These are phyloP conservation scores for Trichoderma sp. DNA, from an alignment of 2,329 filamentous ascomycete genomes.

Conservation along the genomic window DNA sequence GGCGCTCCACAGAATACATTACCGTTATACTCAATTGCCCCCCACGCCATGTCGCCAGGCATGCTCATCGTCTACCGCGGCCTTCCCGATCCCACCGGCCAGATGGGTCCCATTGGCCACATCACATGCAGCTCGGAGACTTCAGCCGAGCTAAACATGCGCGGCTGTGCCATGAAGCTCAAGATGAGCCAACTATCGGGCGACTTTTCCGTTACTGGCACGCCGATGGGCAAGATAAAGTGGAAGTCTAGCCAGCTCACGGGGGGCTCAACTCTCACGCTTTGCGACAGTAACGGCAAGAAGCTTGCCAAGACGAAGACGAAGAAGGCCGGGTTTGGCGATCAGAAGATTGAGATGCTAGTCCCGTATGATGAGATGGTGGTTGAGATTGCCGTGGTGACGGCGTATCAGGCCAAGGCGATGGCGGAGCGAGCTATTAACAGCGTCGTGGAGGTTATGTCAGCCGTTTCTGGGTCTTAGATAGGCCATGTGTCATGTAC, in stretches of 20 bases:
- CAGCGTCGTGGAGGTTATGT: not conserved
- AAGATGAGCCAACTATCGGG: not conserved
- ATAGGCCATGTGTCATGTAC: constrained; percentile 4
- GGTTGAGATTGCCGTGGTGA: not conserved
- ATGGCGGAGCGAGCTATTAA: not conserved
- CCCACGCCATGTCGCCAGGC: not conserved
- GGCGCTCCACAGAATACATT: not conserved
- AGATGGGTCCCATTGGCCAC: not conserved
- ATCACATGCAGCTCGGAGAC: not conserved
- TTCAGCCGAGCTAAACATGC: not conserved
- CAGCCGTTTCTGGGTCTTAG: not conserved
- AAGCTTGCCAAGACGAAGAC: not conserved
- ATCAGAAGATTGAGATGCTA: not conserved
- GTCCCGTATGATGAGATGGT: not conserved
- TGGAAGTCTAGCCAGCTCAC: constrained; percentile 2
- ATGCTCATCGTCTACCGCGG: not conserved
- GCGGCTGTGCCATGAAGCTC: not conserved
- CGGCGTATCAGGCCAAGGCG: not conserved
- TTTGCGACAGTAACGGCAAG: not conserved
- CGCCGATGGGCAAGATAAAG: not conserved
- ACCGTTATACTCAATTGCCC: not conserved
- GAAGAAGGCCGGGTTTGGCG: not conserved
- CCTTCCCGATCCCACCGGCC: not conserved
- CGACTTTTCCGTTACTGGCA: not conserved
- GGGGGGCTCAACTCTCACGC: not conserved